A percentile compares a stretch with the other conserved stretches of the same genome.
Evolutionary conservation across 1,139 yeast genomes (phyloP).

Genomic region (Saccharomyces hybrid): DNA sequence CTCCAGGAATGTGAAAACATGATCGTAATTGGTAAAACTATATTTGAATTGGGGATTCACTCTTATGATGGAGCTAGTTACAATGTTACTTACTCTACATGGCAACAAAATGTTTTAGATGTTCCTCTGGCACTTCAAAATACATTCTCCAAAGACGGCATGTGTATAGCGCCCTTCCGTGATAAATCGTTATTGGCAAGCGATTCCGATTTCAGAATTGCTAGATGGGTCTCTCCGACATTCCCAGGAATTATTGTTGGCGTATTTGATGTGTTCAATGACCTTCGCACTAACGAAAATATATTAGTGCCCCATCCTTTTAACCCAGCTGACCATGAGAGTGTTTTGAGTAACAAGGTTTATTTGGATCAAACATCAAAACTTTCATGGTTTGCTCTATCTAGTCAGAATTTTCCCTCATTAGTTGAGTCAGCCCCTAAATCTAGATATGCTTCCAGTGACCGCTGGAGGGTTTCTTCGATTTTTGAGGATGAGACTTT

Average conservation of each 20-base stretch:
- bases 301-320: conserved; percentile 61
- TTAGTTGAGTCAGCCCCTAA: conserved; percentile 72
- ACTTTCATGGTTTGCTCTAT: conserved; percentile 84
- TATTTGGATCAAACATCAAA: conserved; percentile 58
- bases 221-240: conserved; percentile 62
- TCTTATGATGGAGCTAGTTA: conserved; percentile 64
- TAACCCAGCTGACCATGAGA: conserved; percentile 25
- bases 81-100: conserved; percentile 81
- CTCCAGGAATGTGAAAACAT: conserved; percentile 17
- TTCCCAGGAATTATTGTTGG: conserved; percentile 29
- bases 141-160: conserved; percentile 53
- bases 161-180: conserved; percentile 78
- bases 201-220: conserved; percentile 55
- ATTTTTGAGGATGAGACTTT: conserved; percentile 30
- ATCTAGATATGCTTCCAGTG: conserved; percentile 47
- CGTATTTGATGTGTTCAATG: conserved; percentile 31
- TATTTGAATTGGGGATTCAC: conserved; percentile 53
- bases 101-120: conserved; percentile 85
- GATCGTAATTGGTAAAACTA: conserved; percentile 36
- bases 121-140: conserved; percentile 50
- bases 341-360: conserved; percentile 35
- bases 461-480: conserved; percentile 36
- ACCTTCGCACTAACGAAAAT: conserved; percentile 21
- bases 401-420: conserved; percentile 69
- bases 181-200: conserved; percentile 64